Evolutionary conservation across 257 asterid genomes (phyloP).

Genomic region (Craterostigma plantagineum): DNA sequence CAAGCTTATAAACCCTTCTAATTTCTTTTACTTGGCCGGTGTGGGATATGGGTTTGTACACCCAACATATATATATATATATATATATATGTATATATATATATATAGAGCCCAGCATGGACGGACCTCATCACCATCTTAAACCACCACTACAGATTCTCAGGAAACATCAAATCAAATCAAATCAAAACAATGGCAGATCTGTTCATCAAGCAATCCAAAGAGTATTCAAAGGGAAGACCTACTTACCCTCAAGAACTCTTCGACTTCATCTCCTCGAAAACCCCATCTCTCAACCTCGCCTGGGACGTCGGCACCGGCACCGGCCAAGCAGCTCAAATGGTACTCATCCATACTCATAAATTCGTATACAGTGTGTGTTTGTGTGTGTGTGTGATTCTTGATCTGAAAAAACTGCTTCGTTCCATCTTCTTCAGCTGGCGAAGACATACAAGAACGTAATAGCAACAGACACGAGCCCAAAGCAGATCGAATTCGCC

Average conservation of each 20-base stretch:
- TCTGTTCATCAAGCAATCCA: background rate
- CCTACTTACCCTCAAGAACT: conserved; percentile 6
- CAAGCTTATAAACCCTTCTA: too few species aligned
- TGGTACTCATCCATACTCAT: background rate
- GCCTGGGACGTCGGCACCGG: conserved; percentile 8
- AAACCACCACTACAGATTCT: too few species aligned
- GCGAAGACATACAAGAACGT: conserved; percentile 20
- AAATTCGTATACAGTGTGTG: too few species aligned
- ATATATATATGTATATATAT: too few species aligned
- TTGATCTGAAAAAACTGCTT: too few species aligned
- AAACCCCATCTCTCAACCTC: conserved; percentile 1
- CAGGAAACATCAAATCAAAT: background rate
- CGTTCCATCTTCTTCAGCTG: conserved; percentile 31
- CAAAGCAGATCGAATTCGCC: conserved; percentile 47
- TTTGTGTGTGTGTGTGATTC: too few species aligned
- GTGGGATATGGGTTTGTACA: too few species aligned
- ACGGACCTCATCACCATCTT: too few species aligned
- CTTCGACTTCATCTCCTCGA: conserved; percentile 6
- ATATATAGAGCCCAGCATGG: too few species aligned
- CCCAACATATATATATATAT: too few species aligned
- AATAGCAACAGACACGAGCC: conserved; percentile 51
- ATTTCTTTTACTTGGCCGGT: too few species aligned
- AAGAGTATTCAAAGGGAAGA: conserved; percentile 5
- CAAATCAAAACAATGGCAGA: conserved; percentile 2
- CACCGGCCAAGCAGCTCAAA: conserved; percentile 17